Base-by-base conservation (phyloP, 257 asterid genomes). In the Jacaranda copaia region DNA sequence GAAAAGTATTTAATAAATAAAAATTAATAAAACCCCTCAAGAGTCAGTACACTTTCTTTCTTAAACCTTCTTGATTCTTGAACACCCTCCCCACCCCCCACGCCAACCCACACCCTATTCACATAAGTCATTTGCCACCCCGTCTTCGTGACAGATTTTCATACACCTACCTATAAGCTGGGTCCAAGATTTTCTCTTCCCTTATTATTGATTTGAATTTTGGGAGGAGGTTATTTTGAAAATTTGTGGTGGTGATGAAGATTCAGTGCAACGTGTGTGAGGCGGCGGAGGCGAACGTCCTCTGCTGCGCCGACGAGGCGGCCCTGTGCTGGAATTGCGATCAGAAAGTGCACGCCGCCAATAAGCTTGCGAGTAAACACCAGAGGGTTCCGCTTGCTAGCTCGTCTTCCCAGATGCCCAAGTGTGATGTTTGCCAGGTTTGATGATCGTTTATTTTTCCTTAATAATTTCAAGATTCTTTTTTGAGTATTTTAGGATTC, bases 251-350 rank as follows among this genome's bases (percentile, higher is more conserved):
- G 15, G 68, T 6, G 81, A 93, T 93, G 98, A 93, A 88, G 93
- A 88, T 93, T 83, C 97, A 93, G 92, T 93, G 98, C 81, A 93
- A 85, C 88, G 89, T 83, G 25, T 91, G 98, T 64, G 95, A 82
- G 88, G 88, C 84, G 45, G 96, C 90, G 68, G 97, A 91, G 79
- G 98, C 98, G 3, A 84, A 65, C 51, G 87, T 93, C 6, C 81
- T 90, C 38, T 93, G 98, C 86, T 93, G 97, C 77, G 98, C 98
- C 3, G 98, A 93, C 73, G 97, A 93, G 84, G 98, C 92, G 68
- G 98, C 95, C 15, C 87, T 93, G 5, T 93, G 97, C 25, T 77
- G 79, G 90, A 59, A 55, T 1, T 93, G 97, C 80, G 97, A 93
- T 76, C 83, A 83, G 78, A 91, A 86, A 32, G 95, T 91, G 38